These are phyloP conservation scores for Colletotrichum sp. DNA, from an alignment of 2,329 filamentous ascomycete genomes.

Conservation along the genomic window DNA sequence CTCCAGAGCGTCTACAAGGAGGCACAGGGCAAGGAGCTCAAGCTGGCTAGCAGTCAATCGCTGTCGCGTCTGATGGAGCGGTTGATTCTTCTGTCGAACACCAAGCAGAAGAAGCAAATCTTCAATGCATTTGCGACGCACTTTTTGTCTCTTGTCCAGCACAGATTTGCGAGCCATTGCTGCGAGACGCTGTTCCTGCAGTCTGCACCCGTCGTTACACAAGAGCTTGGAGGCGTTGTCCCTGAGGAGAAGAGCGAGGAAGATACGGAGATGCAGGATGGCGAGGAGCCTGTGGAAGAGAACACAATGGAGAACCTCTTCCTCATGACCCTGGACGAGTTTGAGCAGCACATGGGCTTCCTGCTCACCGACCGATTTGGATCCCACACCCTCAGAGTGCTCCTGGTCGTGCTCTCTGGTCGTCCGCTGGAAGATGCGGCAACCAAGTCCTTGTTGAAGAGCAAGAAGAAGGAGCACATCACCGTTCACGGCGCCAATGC, in stretches of 20 bases:
- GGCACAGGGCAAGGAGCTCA: slow-evolving; percentile 90
- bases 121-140: slow-evolving; percentile 87
- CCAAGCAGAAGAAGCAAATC: slow-evolving; percentile 81
- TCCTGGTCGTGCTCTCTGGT: slow-evolving; percentile 86
- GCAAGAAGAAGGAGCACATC: slow-evolving; percentile 90
- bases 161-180: slow-evolving; percentile 96
- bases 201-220: slow-evolving; percentile 78
- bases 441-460: slow-evolving; percentile 79
- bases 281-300: slow-evolving; percentile 52
- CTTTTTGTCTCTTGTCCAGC: slow-evolving; percentile 88
- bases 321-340: slow-evolving; percentile 80
- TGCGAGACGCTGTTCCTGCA: slow-evolving; percentile 92
- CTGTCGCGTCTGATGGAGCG: slow-evolving; percentile 94
- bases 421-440: slow-evolving; percentile 75
- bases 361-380: slow-evolving; percentile 88
- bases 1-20: slow-evolving; percentile 86
- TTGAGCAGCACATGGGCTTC: slow-evolving; percentile 84
- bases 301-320: slow-evolving; percentile 85
- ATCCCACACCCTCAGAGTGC: slow-evolving; percentile 86
- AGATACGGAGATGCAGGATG: slow-evolving; percentile 42
- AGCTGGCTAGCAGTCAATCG: slow-evolving; percentile 93
- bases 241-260: slow-evolving; percentile 50
- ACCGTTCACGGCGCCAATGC: slow-evolving; percentile 61
- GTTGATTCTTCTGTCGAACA: slow-evolving; percentile 80
- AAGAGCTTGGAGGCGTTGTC: slow-evolving; percentile 65